A percentile compares a stretch with the other conserved stretches of the same genome.
These are phyloP conservation scores for Diaporthe eres DNA, from an alignment of 2,329 filamentous ascomycete genomes.

Conservation along the genomic window DNA sequence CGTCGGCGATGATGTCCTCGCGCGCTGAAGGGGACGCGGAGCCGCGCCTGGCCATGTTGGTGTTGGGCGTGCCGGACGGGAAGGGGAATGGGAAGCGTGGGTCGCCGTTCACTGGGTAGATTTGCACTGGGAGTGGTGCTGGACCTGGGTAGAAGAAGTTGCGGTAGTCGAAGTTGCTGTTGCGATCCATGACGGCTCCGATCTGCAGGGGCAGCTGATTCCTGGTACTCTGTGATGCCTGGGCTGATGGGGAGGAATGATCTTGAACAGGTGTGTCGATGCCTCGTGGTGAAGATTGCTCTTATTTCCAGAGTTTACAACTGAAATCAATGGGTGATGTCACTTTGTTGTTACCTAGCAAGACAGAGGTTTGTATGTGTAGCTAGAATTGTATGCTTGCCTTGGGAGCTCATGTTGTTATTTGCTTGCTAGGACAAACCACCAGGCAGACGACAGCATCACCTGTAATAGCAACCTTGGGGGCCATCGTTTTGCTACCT, in stretches of 20 bases:
- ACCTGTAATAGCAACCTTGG: not conserved
- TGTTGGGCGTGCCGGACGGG: not conserved
- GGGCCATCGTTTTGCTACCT: not conserved
- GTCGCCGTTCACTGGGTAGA: slow-evolving; percentile 24
- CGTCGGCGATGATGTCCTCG: slow-evolving; percentile 3
- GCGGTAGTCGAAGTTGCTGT: slow-evolving; percentile 25
- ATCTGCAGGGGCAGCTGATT: too few species aligned
- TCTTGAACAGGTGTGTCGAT: not conserved
- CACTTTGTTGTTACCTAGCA: not conserved
- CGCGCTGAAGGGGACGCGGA: not conserved
- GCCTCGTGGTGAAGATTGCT: not conserved
- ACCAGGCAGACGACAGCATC: not conserved
- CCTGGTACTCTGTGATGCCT: not conserved
- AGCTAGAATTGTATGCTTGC: not conserved
- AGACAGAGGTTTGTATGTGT: not conserved
- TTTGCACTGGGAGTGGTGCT: slow-evolving; percentile 11
- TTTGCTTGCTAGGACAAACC: slow-evolving; percentile 20
- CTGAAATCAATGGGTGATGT: not conserved
- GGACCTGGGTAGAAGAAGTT: slow-evolving; percentile 33
- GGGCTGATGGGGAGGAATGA: not conserved
- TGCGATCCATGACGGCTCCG: slow-evolving; percentile 19
- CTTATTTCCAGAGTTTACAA: not conserved
- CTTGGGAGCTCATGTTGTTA: not conserved
- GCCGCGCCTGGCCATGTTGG: not conserved
- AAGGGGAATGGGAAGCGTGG: slow-evolving; percentile 31